Percentiles rank a stretch among this genome's conserved stretches.
These are phyloP conservation scores for Zanthoxylum bungeanum DNA, from an alignment of 345 rosid genomes.

Conservation along the genomic window DNA sequence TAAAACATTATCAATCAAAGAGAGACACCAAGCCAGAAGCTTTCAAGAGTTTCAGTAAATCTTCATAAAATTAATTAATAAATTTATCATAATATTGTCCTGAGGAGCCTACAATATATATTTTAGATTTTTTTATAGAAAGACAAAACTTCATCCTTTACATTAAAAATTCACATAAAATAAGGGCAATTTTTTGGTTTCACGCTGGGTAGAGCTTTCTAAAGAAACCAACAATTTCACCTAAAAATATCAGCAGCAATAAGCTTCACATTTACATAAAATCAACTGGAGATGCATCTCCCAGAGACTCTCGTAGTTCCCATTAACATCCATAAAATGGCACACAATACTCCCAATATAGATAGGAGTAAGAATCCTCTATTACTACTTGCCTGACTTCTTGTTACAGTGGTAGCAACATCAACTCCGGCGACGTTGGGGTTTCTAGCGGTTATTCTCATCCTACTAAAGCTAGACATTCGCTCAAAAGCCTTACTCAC, in stretches of 20 bases:
- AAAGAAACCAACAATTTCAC: not conserved
- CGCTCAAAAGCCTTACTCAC: conserved; percentile 61
- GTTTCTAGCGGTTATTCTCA: conserved; percentile 35
- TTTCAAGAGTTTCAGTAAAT: too few species aligned
- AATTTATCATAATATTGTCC: too few species aligned
- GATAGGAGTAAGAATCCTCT: conserved; percentile 48
- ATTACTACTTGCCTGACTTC: conserved; percentile 26
- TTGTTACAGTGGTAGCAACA: conserved; percentile 25
- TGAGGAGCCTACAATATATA: too few species aligned
- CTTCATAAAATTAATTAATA: too few species aligned
- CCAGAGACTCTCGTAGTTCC: conserved; percentile 48
- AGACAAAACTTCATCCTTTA: not conserved
- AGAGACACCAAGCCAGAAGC: too few species aligned
- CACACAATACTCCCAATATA: conserved; percentile 58
- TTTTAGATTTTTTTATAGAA: too few species aligned
- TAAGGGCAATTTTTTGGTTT: not conserved
- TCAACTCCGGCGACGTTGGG: conserved; percentile 16
- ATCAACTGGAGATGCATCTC: conserved; percentile 29
- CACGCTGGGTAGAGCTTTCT: not conserved
- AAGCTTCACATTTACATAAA: conserved; percentile 9
- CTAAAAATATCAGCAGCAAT: not conserved
- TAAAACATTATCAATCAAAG: too few species aligned
- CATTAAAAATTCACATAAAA: conserved; percentile 10
- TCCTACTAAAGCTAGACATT: conserved; percentile 65
- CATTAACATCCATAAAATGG: conserved; percentile 54